Base-by-base conservation (phyloP, 768 basidiomycete species). In the Suillus hirtellus region DNA sequence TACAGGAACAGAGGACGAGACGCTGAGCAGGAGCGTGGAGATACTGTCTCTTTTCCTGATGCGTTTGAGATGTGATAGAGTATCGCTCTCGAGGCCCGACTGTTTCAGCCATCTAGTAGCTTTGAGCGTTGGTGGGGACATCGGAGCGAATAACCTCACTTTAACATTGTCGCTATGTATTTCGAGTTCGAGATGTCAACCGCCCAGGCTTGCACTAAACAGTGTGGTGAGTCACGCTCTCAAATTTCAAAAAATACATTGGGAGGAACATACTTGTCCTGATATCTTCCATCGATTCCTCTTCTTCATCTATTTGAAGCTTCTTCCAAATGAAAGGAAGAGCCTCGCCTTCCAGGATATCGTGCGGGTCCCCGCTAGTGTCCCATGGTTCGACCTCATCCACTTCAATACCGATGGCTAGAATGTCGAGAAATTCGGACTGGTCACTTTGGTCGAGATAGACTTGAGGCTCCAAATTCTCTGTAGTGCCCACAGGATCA, bases 51-150 rank as follows among this genome's bases (percentile, higher is more conserved):
- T 76, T 71, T 86, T 89, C 60, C 89, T 84, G 61, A 93, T 81
- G 54, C 91, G 87, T 74, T 92, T 93, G 65, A 94, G 84, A 70
- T 94, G 92, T 0, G 86, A 80, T 12, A 93, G 77, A 12, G 86
- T 77, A 38, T 84, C 80, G 2, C 78, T 81, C 60, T 92, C 90
- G 24, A 91, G 77, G 19, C 81, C 83, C 21, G 78, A 77, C 68
- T 81, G 81, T 68, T 88, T 89, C 5, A 92, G 75, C 89, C 90
- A 93, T 75, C 91, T 93, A 60, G 17, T 17, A 42, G 11, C 34
- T 53, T 15, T 56, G 8, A 54, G 37, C 40, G 42, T 38, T 24
- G 19, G 62, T 15, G 43, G 40, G 11, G 4, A 42, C 1, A 37
- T 31, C 10, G 4, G 46, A 64, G 27, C 9, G 2, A 19, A 37